Evolutionary conservation across 306 rosid species (phyloP).

Genomic region (Corylus americana): DNA sequence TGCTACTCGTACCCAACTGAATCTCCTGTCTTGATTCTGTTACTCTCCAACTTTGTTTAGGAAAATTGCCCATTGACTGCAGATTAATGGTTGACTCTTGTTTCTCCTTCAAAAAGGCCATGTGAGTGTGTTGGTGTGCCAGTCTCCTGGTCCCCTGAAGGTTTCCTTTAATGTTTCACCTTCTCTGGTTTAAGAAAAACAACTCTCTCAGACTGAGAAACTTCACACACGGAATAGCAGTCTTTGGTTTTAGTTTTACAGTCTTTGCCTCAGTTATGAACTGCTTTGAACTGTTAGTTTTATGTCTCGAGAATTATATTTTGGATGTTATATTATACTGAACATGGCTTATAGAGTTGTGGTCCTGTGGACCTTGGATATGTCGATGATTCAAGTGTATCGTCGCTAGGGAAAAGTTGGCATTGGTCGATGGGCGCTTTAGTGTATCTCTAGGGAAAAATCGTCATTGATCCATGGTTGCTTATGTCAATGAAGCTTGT

Average conservation of each 20-base stretch:
- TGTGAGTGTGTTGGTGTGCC: background rate
- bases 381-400: background rate
- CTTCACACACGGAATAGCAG: background rate
- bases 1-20: background rate
- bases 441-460: background rate
- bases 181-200: background rate
- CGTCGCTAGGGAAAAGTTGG: too few relatives aligned
- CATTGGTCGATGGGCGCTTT: too few relatives aligned
- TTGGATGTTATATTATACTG: background rate
- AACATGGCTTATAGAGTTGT: background rate
- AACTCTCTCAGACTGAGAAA: background rate
- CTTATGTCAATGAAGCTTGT: background rate
- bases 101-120: background rate
- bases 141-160: background rate
- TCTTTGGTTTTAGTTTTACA: background rate
- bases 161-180: background rate
- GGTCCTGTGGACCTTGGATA: background rate
- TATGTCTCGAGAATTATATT: background rate
- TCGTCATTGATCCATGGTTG: background rate
- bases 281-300: background rate
- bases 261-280: too few relatives aligned
- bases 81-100: background rate
- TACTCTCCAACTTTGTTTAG: background rate
- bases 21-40: slow-evolving; percentile 1
- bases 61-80: background rate